A percentile compares a stretch with the other conserved stretches of the same genome.
These are phyloP conservation scores for Lojkania enalia DNA, from an alignment of 2,329 filamentous ascomycete species.

Conservation along the genomic window DNA sequence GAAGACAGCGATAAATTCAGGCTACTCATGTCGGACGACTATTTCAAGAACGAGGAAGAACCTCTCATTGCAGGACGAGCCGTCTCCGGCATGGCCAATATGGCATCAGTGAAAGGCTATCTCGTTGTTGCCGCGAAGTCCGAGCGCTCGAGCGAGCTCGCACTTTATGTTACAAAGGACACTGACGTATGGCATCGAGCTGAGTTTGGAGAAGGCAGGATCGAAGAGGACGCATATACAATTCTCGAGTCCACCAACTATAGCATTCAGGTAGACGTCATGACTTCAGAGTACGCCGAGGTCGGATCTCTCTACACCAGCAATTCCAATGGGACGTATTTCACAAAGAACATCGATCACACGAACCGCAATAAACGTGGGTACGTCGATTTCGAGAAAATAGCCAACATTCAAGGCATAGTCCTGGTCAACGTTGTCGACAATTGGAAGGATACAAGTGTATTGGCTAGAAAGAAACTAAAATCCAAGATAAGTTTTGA, in stretches of 20 bases:
- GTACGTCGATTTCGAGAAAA: slow-evolving; percentile 92
- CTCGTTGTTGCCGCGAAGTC: slow-evolving; percentile 82
- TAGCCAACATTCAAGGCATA: slow-evolving; percentile 87
- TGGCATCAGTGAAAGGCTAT: slow-evolving; percentile 84
- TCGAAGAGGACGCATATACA: slow-evolving; percentile 85
- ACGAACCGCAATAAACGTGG: slow-evolving; percentile 80
- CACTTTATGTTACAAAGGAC: slow-evolving; percentile 86
- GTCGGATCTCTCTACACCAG: slow-evolving; percentile 93
- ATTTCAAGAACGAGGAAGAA: slow-evolving; percentile 71
- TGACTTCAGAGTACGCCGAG: slow-evolving; percentile 66
- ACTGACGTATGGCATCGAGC: slow-evolving; percentile 86
- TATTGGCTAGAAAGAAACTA: slow-evolving; percentile 64
- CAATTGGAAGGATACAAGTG: slow-evolving; percentile 73
- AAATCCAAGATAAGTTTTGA: slow-evolving; percentile 89
- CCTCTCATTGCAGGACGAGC: slow-evolving; percentile 75
- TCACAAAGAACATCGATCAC: slow-evolving; percentile 86
- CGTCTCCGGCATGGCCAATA: slow-evolving; percentile 77
- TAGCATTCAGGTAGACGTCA: slow-evolving; percentile 94
- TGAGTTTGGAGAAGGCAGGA: slow-evolving; percentile 82
- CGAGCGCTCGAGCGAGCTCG: slow-evolving; percentile 82
- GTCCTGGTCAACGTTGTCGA: slow-evolving; percentile 87
- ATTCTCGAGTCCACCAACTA: slow-evolving; percentile 96
- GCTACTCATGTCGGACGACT: slow-evolving; percentile 80
- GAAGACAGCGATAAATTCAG: slow-evolving; percentile 73
- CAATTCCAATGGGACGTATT: slow-evolving; percentile 97